Evolutionary conservation across 75 land plant species (phyloP), one percentile per base, ranked within the genome.

Genomic region (Pinus tabuliformis): DNA sequence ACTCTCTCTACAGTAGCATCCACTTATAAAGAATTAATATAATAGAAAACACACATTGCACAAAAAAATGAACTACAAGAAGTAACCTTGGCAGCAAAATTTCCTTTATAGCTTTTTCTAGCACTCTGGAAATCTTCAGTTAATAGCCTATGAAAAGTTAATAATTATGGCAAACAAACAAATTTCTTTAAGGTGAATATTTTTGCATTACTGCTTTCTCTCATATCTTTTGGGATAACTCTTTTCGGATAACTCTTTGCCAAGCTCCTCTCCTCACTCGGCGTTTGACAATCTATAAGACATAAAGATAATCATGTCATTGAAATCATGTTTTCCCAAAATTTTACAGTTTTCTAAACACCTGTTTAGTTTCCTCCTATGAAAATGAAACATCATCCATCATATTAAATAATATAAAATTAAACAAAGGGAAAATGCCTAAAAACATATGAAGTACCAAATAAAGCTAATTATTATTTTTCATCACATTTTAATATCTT

Each of bases 141-240:
- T 33, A 3, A 36, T 36, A 3, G 37, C 37, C 37, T 30, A 6
- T 13, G 20, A 6, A 30, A 65, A 65, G 42, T 39, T 33, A 6
- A 36, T 7, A 66, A 66, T 5, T 37, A 37, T 66, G 49, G 20
- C 26, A 36, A 7, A 66, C 45, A 66, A 2, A 36, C 9, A 66
- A 66, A 66, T 66, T 39, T 3, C 76, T 61, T 58, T 20, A 75
- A 75, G 24, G 72, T 36, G 62, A 75, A 75, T 58, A 75, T 75
- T 58, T 75, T 75, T 58, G 73, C 61, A 36, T 75, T 75, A 22
- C 36, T 18, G 0, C 22, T 62, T 75, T 36, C 65, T 39, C 9
- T 62, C 11, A 62, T 16, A 17, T 62, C 65, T 56, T 75, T n/a
- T 39, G 65, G 20, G n/a, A 75, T 12, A 16, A 21, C 14, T 75